These are phyloP conservation scores for Lentithecium fluviatile DNA, from an alignment of 495 filamentous ascomycete species.

Conservation along the genomic window DNA sequence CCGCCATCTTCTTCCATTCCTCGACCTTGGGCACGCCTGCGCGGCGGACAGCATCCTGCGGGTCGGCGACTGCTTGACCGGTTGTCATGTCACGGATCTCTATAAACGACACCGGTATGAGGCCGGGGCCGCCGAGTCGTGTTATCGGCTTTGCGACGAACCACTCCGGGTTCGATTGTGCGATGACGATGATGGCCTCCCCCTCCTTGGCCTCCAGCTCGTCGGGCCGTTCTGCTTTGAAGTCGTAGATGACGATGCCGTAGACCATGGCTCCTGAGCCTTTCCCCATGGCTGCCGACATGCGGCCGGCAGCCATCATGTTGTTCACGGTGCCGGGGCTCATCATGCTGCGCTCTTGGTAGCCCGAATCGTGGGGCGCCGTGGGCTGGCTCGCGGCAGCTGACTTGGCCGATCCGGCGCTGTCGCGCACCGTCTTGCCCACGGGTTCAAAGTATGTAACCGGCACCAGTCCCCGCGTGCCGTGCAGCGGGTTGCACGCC, in stretches of 20 bases:
- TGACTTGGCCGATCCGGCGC: conserved; percentile 70
- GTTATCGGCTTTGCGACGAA: conserved; percentile 99
- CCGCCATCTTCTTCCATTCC: conserved; percentile 99
- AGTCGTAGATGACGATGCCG: conserved; percentile 95
- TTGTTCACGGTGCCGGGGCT: conserved; percentile 37
- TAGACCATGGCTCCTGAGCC: conserved; percentile 84
- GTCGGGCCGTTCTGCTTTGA: conserved; percentile 89
- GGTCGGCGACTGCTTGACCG: conserved; percentile 75
- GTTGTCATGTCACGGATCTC: conserved; percentile 94
- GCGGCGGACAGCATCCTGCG: conserved; percentile 78
- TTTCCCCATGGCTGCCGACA: conserved; percentile 59
- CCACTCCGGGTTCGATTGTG: conserved; percentile 99
- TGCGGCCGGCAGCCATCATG: conserved; percentile 44
- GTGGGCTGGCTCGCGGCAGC: conserved; percentile 10
- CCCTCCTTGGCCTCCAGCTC: conserved; percentile 93
- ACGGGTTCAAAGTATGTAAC: conserved; percentile 90
- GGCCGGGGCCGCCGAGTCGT: conserved; percentile 83
- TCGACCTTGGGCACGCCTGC: conserved; percentile 97
- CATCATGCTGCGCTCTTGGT: conserved; percentile 57
- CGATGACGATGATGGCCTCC: conserved; percentile 96
- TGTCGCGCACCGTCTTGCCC: conserved; percentile 86
- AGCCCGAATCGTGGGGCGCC: conserved; percentile 69
- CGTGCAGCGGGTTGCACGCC: conserved; percentile 92
- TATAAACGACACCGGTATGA: conserved; percentile 96
- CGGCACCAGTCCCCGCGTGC: conserved; percentile 86